phyloP scores from a whole-genome alignment of 345 rosid genomes.

The Bruguiera sexangula region DNA sequence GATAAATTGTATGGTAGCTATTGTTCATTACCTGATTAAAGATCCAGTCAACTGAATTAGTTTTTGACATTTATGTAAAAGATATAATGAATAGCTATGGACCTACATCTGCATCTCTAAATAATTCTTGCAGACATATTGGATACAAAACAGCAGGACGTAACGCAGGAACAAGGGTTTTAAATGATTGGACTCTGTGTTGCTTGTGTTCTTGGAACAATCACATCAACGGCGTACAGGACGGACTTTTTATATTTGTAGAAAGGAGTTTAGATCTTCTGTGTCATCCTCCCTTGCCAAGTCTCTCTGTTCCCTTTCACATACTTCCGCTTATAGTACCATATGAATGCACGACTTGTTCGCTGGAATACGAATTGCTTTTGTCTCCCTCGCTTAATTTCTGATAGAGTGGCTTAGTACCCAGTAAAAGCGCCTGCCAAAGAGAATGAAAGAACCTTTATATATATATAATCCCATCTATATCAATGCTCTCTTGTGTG shows the following conservation, averaged over 20 bases:
- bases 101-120: too few relatives aligned
- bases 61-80: too few relatives aligned
- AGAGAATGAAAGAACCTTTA: background rate
- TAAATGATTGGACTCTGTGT: background rate
- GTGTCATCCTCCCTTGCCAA: background rate
- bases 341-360: too few relatives aligned
- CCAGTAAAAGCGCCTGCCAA: background rate
- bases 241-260: background rate
- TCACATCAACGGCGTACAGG: constrained; percentile 17
- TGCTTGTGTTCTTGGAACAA: constrained; percentile 22
- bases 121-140: too few relatives aligned
- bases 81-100: too few relatives aligned
- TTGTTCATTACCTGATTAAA: background rate
- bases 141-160: background rate
- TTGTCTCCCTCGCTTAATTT: background rate
- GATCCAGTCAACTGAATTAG: too few relatives aligned
- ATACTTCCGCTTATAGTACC: background rate
- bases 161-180: background rate
- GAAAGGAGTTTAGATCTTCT: background rate
- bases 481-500: background rate
- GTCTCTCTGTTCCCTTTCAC: background rate
- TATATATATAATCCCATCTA: background rate
- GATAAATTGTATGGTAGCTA: background rate
- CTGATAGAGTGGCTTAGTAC: background rate
- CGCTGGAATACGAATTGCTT: too few relatives aligned